Evolutionary conservation across 2,329 filamentous ascomycete genomes (phyloP).

Genomic region (Microdochium trichocladiopsis): DNA sequence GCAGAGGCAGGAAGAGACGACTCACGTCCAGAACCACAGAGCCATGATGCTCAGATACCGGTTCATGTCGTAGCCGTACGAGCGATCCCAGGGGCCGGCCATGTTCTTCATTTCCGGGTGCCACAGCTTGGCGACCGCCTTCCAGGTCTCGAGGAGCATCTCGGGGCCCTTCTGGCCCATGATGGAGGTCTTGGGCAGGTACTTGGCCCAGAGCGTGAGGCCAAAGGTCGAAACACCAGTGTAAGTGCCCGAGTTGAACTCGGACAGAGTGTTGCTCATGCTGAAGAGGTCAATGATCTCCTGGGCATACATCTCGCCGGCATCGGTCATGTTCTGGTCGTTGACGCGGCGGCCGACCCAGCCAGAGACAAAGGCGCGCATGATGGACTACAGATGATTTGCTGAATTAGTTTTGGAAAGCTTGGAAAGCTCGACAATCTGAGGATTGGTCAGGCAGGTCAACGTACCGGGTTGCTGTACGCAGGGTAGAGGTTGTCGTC

Average conservation of each 20-base stretch:
- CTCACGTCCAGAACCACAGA: slow-evolving; percentile 46
- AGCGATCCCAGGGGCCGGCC: slow-evolving; percentile 57
- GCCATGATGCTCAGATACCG: slow-evolving; percentile 51
- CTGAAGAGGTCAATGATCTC: slow-evolving; percentile 51
- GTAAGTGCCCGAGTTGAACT: slow-evolving; percentile 58
- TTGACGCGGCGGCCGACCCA: slow-evolving; percentile 49
- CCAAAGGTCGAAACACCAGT: slow-evolving; percentile 54
- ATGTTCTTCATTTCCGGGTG: slow-evolving; percentile 53
- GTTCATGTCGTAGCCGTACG: slow-evolving; percentile 59
- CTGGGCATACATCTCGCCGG: slow-evolving; percentile 48
- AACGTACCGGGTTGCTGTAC: slow-evolving; percentile 47
- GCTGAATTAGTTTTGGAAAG: slow-evolving; percentile 3
- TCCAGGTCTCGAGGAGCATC: slow-evolving; percentile 48
- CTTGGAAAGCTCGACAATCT: too few species aligned
- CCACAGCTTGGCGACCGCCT: slow-evolving; percentile 43
- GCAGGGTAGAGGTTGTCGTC: slow-evolving; percentile 55
- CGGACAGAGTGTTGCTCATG: slow-evolving; percentile 47
- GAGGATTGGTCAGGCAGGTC: background rate
- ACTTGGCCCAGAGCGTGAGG: slow-evolving; percentile 52
- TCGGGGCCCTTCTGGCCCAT: slow-evolving; percentile 42
- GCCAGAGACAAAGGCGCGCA: slow-evolving; percentile 54
- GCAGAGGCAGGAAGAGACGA: background rate
- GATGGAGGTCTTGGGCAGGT: slow-evolving; percentile 43
- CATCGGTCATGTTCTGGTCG: slow-evolving; percentile 50
- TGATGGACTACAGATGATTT: slow-evolving; percentile 33